phyloP scores from a whole-genome alignment of 306 rosid species.

The Prunus salicina region DNA sequence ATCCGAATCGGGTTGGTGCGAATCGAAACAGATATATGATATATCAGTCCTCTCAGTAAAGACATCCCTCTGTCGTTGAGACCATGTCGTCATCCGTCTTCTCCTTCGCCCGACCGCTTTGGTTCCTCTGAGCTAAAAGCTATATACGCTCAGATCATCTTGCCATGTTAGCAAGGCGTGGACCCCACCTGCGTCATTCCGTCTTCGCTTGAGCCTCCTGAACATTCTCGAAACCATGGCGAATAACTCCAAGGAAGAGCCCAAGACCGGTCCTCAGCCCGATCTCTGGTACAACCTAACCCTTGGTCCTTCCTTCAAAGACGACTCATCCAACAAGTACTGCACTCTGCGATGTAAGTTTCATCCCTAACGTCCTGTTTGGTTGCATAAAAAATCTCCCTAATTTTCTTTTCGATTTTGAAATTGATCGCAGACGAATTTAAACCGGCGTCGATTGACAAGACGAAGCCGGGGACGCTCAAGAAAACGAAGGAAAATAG shows the following conservation, averaged over 20 bases:
- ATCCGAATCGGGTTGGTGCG: neutral
- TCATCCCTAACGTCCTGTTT: neutral
- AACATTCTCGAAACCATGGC: slow-evolving; percentile 40
- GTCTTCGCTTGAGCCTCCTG: slow-evolving; percentile 8
- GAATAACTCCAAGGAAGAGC: slow-evolving; percentile 78
- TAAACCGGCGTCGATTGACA: slow-evolving; percentile 91
- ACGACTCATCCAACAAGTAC: slow-evolving; percentile 69
- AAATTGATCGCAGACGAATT: slow-evolving; percentile 60
- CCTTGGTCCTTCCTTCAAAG: slow-evolving; percentile 81
- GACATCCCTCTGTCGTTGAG: neutral
- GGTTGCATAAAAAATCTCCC: slow-evolving; percentile 14
- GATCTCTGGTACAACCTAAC: slow-evolving; percentile 82
- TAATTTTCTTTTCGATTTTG: neutral
- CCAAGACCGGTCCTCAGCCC: slow-evolving; percentile 71
- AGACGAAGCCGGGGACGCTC: slow-evolving; percentile 64
- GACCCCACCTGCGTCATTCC: neutral
- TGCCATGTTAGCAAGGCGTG: slow-evolving; percentile 17
- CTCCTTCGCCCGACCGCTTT: neutral
- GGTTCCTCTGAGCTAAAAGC: neutral
- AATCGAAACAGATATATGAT: neutral
- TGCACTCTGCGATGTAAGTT: slow-evolving; percentile 91
- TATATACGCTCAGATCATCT: neutral
- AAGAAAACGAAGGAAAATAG: slow-evolving; percentile 82
- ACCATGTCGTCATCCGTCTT: neutral
- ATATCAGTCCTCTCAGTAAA: neutral